Percentiles rank a stretch among this genome's conserved stretches.
Evolutionary conservation across 805 yeast genomes (phyloP).

Genomic region (Saturnispora dispora): DNA sequence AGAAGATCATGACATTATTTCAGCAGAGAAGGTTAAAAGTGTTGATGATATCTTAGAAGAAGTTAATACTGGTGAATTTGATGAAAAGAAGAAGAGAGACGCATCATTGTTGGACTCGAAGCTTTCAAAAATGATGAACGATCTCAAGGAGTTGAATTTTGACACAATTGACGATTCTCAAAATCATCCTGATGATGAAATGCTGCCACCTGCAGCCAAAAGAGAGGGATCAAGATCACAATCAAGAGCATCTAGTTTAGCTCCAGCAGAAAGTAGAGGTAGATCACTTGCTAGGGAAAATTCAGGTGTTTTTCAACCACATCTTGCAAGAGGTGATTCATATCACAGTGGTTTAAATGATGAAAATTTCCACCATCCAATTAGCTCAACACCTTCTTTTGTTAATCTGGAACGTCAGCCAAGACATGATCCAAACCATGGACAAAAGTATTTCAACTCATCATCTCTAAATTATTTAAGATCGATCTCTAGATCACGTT

Average conservation of each 20-base stretch:
- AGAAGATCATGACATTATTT: conserved; percentile 15
- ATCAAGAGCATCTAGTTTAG: conserved; percentile 10
- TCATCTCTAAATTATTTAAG: conserved; percentile 50
- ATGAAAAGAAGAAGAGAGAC: background rate
- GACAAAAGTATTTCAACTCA: conserved; percentile 17
- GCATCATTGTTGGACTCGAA: conserved; percentile 3
- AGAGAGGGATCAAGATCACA: conserved; percentile 33
- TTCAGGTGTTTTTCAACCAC: conserved; percentile 38
- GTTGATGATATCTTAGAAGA: conserved; percentile 26
- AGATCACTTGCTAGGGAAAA: conserved; percentile 19
- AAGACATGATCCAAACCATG: conserved; percentile 29
- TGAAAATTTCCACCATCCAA: conserved; percentile 16
- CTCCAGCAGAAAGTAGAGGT: conserved; percentile 18
- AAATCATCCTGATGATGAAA: conserved; percentile 30
- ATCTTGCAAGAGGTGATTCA: conserved; percentile 71
- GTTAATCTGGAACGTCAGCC: conserved; percentile 29
- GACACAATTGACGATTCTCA: conserved; percentile 27
- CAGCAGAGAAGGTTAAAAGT: conserved; percentile 20
- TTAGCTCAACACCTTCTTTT: conserved; percentile 23
- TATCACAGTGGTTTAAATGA: conserved; percentile 50
- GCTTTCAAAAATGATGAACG: conserved; percentile 4
- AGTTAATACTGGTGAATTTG: conserved; percentile 26
- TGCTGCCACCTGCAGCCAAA: conserved; percentile 37
- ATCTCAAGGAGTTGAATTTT: conserved; percentile 8
- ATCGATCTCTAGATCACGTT: conserved; percentile 56